Conservation (phyloP, 2,329 filamentous ascomycete species). For the Colletotrichum sp. region DNA sequence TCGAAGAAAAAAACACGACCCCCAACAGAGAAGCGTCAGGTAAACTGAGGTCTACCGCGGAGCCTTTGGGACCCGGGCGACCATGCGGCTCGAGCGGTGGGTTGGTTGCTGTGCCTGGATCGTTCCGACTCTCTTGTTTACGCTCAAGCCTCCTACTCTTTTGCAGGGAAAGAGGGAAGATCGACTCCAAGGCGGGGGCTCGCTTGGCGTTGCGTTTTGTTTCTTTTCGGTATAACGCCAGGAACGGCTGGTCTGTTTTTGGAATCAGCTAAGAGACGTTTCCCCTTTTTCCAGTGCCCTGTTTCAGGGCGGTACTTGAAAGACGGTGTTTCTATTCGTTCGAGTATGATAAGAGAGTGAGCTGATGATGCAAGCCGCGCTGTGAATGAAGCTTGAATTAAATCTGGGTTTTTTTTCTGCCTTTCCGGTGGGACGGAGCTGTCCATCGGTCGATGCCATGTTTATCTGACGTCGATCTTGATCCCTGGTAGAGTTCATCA, state of each 20-base stretch:
- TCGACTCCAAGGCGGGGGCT: not conserved
- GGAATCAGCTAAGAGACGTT: not conserved
- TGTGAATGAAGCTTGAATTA: not conserved
- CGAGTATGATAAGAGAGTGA: not conserved
- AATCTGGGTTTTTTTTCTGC: not conserved
- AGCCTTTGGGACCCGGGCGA: not conserved
- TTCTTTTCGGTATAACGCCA: not conserved
- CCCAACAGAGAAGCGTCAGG: not conserved
- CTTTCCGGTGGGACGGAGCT: not conserved
- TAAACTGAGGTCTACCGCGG: not conserved
- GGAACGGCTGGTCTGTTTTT: conserved; percentile 8
- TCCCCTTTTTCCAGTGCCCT: not conserved
- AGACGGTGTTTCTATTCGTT: not conserved
- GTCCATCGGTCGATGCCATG: not conserved
- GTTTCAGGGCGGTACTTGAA: conserved; percentile 5
- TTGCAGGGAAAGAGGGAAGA: not conserved
- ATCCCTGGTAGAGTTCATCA: not conserved
- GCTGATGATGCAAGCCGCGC: not conserved
- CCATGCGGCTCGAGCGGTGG: conserved; percentile 14
- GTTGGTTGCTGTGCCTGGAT: not conserved
- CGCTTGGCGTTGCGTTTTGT: not conserved
- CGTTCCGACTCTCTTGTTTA: not conserved
- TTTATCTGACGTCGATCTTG: not conserved
- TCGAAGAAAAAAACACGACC: not conserved
- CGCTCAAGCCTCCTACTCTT: not conserved